Percentiles rank a stretch among this genome's conserved stretches.
phyloP scores from a whole-genome alignment of 108 stramenopile species.

The Asterionellopsis glacialis region DNA sequence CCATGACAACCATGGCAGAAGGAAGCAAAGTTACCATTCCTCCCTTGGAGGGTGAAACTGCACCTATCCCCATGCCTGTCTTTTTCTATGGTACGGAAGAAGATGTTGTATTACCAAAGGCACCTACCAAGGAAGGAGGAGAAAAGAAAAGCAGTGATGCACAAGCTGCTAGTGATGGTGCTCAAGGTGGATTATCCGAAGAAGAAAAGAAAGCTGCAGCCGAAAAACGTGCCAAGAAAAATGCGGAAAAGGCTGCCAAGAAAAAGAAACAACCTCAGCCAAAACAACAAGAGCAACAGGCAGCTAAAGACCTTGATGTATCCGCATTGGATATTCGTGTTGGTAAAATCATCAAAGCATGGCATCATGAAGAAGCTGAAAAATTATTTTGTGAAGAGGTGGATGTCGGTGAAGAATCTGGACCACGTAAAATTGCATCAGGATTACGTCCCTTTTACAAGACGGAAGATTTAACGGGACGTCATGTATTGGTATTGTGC shows the following conservation, averaged over 20 bases:
- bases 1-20: background rate
- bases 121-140: conserved; percentile 4
- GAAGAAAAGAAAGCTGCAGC: conserved; percentile 46
- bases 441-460: conserved; percentile 90
- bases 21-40: background rate
- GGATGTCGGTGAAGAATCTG: conserved; percentile 84
- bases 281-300: conserved; percentile 17
- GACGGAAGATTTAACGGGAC: conserved; percentile 74
- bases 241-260: conserved; percentile 8
- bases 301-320: conserved; percentile 36
- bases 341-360: conserved; percentile 88
- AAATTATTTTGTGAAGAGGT: conserved; percentile 97
- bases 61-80: conserved; percentile 16
- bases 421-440: conserved; percentile 87
- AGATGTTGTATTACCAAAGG: conserved; percentile 25
- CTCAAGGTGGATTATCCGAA: conserved; percentile 25
- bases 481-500: conserved; percentile 89
- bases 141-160: conserved; percentile 10
- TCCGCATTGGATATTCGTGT: conserved; percentile 89
- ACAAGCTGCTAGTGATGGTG: conserved; percentile 8
- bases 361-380: conserved; percentile 94
- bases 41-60: background rate
- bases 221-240: conserved; percentile 30
- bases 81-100: conserved; percentile 74
- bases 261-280: conserved; percentile 9